Conservation (phyloP, 768 basidiomycete genomes). For the Stropharia rugosoannulata region DNA sequence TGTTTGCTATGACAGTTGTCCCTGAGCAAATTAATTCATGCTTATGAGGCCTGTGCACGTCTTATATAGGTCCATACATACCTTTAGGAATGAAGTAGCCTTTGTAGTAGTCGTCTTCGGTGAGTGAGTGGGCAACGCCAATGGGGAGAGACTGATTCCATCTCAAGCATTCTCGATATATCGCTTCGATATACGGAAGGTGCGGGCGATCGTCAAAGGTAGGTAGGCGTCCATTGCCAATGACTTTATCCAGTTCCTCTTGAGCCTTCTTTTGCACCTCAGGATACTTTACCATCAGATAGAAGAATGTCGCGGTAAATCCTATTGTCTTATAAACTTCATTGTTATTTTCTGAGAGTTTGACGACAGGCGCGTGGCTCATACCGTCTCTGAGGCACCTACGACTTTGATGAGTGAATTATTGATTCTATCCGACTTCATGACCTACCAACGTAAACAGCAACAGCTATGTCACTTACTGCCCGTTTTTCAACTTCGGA, state of each 20-base stretch:
- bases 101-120: not conserved
- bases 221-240: not conserved
- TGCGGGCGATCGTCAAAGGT: not conserved
- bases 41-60: not conserved
- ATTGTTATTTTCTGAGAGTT: not conserved
- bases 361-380: not conserved
- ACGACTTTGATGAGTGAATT: too few species aligned
- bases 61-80: not conserved
- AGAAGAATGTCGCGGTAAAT: not conserved
- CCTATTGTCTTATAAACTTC: not conserved
- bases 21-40: not conserved
- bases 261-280: not conserved
- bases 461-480: not conserved
- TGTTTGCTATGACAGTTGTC: not conserved
- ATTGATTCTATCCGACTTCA: not conserved
- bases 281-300: not conserved
- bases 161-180: not conserved
- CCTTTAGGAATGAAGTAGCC: constrained; percentile 1
- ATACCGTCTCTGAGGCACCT: not conserved
- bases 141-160: not conserved
- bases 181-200: not conserved
- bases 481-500: not conserved
- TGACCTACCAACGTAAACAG: not conserved
- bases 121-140: not conserved
- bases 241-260: not conserved